These are phyloP conservation scores for Tolypocladium ovalisporum DNA, from an alignment of 2,329 filamentous ascomycete species.

Conservation along the genomic window DNA sequence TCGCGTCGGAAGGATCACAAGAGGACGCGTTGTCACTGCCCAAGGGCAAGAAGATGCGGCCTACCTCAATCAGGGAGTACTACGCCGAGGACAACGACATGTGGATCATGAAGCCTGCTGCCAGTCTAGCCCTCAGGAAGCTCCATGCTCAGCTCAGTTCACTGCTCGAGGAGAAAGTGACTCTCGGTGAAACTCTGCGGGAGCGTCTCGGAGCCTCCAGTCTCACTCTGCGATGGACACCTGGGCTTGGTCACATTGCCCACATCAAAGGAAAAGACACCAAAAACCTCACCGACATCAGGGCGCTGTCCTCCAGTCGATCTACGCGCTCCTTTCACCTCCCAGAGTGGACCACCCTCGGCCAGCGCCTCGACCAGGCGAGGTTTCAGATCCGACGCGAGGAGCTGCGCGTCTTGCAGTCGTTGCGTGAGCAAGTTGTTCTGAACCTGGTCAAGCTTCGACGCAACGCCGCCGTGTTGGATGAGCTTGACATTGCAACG, in stretches of 20 bases:
- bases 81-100: conserved; percentile 49
- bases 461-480: conserved; percentile 80
- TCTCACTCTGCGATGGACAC: conserved; percentile 75
- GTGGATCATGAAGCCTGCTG: conserved; percentile 57
- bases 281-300: conserved; percentile 19
- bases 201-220: conserved; percentile 48
- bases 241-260: conserved; percentile 78
- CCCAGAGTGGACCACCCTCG: conserved; percentile 73
- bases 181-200: conserved; percentile 51
- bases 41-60: conserved; percentile 37
- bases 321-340: conserved; percentile 78
- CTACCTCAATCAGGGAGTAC: conserved; percentile 39
- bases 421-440: conserved; percentile 66
- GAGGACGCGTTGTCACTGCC: conserved; percentile 44
- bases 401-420: conserved; percentile 69
- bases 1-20: conserved; percentile 52
- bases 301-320: conserved; percentile 63
- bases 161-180: conserved; percentile 48
- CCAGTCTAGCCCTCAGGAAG: conserved; percentile 52
- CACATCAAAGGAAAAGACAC: conserved; percentile 79
- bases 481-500: conserved; percentile 84
- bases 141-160: conserved; percentile 58
- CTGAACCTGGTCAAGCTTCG: conserved; percentile 75
- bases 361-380: conserved; percentile 65
- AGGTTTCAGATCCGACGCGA: conserved; percentile 71